Evolutionary conservation across 768 basidiomycete genomes (phyloP), one percentile per base, ranked within the genome.

Genomic region (Tylopilus intermedius): DNA sequence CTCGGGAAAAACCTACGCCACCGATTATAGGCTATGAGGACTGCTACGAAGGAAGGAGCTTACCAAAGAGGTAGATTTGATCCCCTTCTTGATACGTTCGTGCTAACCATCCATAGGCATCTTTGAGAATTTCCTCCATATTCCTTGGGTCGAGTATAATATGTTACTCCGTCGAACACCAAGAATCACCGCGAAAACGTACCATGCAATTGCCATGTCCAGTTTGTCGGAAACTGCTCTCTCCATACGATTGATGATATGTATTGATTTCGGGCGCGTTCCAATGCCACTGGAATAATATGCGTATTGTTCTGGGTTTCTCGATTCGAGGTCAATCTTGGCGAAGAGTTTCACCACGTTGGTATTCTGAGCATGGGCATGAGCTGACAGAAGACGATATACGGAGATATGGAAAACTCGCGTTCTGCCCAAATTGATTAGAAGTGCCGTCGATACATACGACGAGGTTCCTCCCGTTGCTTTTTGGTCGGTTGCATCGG

Each of bases 171-270:
- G 32, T 33, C 32, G 4, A 33, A 33, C 8, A 33, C 10, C 11
- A 11, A 33, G 9, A 11, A 33, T 11, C 8, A 11, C 11, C 10
- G 4, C 4, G 4, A 33, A 37, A 68, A 68, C 63, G 3, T 21
- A 75, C 74, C 66, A 67, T 35, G 71, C 75, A 50, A 75, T 58
- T 0, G 69, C 73, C 56, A 72, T 49, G 51, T 73, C 73, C 14
- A 73, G 53, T 21, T 49, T 62, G 39, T 71, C 58, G 8, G 55
- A 47, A 14, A 63, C 14, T 3, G 41, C 56, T 45, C 51, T 54
- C 42, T 47, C 53, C 11, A 60, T 38, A 10, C 56, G 62, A 18
- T 39, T 24, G 8, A 72, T 0, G 0, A 67, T 49, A 47, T 68
- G 63, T 10, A 57, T 45, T 1, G 65, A 60, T 37, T 59, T 63